A percentile compares a stretch with the other conserved stretches of the same genome.
Conservation (phyloP, 2,329 filamentous ascomycete genomes). For the Blumeria hordei region DNA sequence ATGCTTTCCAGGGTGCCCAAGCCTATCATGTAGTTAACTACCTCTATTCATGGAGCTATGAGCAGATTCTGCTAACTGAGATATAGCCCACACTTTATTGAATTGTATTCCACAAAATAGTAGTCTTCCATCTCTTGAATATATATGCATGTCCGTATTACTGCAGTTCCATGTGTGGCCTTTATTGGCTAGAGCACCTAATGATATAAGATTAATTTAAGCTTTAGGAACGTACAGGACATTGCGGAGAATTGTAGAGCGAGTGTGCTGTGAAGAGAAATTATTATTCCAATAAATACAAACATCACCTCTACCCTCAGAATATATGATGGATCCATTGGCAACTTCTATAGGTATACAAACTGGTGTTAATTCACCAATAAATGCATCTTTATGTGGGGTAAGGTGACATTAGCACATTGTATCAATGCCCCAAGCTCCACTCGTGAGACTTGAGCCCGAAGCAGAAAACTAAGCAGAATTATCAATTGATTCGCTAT, state of each 20-base stretch:
- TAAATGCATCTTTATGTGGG: too few relatives aligned
- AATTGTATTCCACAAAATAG: background rate
- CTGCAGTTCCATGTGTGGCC: background rate
- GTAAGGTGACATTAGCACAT: background rate
- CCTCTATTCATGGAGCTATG: too few relatives aligned
- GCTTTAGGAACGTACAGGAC: background rate
- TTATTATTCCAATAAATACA: too few relatives aligned
- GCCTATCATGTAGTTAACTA: too few relatives aligned
- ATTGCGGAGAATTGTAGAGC: background rate
- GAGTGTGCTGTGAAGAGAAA: too few relatives aligned
- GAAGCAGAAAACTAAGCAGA: background rate
- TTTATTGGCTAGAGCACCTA: background rate
- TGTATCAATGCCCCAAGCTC: background rate
- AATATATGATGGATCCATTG: too few relatives aligned
- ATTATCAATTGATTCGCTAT: background rate
- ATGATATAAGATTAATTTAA: background rate
- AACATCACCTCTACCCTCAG: too few relatives aligned
- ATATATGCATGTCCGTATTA: background rate
- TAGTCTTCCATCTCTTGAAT: background rate
- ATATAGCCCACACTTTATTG: background rate
- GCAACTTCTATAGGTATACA: too few relatives aligned
- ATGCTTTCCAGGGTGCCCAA: background rate
- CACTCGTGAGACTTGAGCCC: background rate
- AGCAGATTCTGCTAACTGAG: background rate
- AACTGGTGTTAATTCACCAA: too few relatives aligned